Evolutionary conservation across 495 filamentous ascomycete genomes (phyloP).

Genomic region (Cairneyella variabilis): DNA sequence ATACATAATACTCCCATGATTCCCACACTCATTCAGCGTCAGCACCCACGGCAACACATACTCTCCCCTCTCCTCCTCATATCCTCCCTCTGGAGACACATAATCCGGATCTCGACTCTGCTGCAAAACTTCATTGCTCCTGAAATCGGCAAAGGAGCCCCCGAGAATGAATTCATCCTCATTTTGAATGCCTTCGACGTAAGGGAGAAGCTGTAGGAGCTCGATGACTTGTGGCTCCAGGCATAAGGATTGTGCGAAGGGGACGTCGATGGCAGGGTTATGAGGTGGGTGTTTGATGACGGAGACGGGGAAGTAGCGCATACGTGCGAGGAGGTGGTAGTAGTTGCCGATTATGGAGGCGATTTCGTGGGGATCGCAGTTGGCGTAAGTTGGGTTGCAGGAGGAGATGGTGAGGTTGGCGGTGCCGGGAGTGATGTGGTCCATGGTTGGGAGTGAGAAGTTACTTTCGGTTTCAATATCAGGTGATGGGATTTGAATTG

Average conservation of each 20-base stretch:
- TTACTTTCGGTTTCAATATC: no score
- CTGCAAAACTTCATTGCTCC: background rate
- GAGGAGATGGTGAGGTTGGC: background rate
- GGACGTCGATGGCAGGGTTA: background rate
- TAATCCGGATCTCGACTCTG: slow-evolving; percentile 8
- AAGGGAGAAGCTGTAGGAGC: slow-evolving; percentile 8
- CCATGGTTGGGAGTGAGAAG: background rate
- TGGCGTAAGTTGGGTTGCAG: background rate
- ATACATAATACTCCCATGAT: slow-evolving; percentile 3
- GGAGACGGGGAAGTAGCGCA: slow-evolving; percentile 4
- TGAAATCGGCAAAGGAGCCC: slow-evolving; percentile 7
- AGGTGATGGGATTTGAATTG: no score
- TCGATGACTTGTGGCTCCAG: background rate
- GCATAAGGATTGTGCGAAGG: background rate
- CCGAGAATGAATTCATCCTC: slow-evolving; percentile 12
- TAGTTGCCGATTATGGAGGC: background rate
- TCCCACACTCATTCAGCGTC: slow-evolving; percentile 3
- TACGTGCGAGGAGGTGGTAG: slow-evolving; percentile 2
- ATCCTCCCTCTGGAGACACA: background rate
- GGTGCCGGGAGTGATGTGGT: background rate
- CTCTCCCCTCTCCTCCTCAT: background rate
- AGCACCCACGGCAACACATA: slow-evolving; percentile 6
- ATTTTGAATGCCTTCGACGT: background rate
- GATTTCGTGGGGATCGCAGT: slow-evolving; percentile 3
- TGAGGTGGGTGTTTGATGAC: slow-evolving; percentile 7